Conservation (phyloP, 2,329 filamentous ascomycete genomes). For the Colletotrichum paranaense region DNA sequence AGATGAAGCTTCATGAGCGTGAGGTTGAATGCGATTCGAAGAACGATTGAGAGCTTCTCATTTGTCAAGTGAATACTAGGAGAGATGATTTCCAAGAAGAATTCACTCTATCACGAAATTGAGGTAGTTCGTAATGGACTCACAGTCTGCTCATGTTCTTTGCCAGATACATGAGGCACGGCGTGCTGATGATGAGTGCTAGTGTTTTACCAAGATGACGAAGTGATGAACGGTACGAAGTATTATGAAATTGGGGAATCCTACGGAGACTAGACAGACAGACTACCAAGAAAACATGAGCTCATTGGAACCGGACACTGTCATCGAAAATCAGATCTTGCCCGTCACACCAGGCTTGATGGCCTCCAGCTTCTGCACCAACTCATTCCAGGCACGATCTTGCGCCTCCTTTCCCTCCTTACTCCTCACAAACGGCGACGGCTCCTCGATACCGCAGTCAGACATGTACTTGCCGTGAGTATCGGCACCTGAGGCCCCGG, state of each 20-base stretch:
- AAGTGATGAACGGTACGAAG: background rate
- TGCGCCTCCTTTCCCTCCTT: conserved; percentile 50
- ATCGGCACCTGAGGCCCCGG: conserved; percentile 49
- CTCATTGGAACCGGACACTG: background rate
- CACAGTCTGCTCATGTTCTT: background rate
- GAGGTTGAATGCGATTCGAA: background rate
- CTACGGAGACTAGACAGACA: background rate
- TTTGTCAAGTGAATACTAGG: background rate
- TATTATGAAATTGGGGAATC: background rate
- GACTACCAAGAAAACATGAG: background rate
- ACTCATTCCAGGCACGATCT: conserved; percentile 55
- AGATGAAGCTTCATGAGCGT: background rate
- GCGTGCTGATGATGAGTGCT: background rate
- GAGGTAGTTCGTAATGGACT: background rate
- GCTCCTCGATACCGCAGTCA: conserved; percentile 43
- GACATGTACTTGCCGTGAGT: conserved; percentile 59
- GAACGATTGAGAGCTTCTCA: background rate
- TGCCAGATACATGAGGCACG: background rate
- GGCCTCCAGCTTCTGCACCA: conserved; percentile 52
- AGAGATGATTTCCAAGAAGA: background rate
- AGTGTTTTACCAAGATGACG: background rate
- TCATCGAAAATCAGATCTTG: conserved; percentile 8
- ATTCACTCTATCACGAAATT: background rate
- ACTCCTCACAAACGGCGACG: conserved; percentile 51
- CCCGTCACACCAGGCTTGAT: conserved; percentile 49